Base-by-base conservation (phyloP, 805 yeast species). In the Candida pini region DNA sequence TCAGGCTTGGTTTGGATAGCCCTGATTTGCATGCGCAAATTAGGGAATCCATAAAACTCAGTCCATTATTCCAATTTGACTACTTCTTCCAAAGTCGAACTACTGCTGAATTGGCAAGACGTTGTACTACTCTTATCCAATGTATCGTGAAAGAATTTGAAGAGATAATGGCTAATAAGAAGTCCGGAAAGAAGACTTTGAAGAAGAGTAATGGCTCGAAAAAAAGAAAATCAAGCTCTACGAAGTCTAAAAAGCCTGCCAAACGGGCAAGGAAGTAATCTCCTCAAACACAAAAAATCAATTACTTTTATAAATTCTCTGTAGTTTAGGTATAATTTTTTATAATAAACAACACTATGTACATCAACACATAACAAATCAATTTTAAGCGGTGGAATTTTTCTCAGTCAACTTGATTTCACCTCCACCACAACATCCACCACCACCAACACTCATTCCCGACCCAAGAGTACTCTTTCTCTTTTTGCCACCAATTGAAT, bases 71-170 rank as follows among this genome's bases (percentile, higher is more conserved):
- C 63, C 75, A 87, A 45, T 81, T 86, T 53, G 96, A 92, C 58
- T 88, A 84, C 67, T 88, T 84, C 62, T 73, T 92, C 51, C 82
- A 84, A 45, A 78, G 88, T 35, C 71, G 96, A 48, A 77, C 83
- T 5, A 69, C 86, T 0, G 64, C 74, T 3, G 98, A 92, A 58
- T 63, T 92, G 25, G 71, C 81, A 6, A 73, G 97, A 60, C 70
- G 98, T 47, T 81, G 95, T 46, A 73, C 75, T 35, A 83, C 96
- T 2, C 65, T 92, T 46, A 63, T 92, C 34, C 75, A 80, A 2
- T 76, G 88, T 44, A 68, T 92, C 28, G 72, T 80, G 35, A 79
- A 78, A 47, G 98, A 92, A 54, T 62, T 66, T 34, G 81, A 75
- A 40, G 62, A 31, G 8, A 12, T 23, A 26, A 21, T 25, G 9